These are phyloP conservation scores for Dalbergia oliveri DNA, from an alignment of 306 rosid species.

Conservation along the genomic window DNA sequence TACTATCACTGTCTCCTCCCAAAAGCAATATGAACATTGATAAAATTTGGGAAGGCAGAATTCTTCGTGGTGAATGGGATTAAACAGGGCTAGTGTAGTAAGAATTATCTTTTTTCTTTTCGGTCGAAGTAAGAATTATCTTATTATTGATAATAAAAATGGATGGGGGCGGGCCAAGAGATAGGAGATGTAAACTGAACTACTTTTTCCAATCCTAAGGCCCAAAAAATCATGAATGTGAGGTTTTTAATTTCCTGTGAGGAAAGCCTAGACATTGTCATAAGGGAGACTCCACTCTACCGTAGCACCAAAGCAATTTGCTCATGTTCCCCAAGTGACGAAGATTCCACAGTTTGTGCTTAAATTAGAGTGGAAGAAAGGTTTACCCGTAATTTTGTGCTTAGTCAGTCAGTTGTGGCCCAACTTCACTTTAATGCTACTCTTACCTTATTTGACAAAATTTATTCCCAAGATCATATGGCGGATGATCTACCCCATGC, in stretches of 20 bases:
- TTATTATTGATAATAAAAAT: too few species aligned
- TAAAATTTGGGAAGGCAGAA: too few species aligned
- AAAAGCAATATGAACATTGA: background rate
- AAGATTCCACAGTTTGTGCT: conserved; percentile 3
- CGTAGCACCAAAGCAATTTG: background rate
- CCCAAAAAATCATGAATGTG: background rate
- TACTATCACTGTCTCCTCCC: background rate
- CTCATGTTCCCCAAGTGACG: background rate
- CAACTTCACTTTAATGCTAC: conserved; percentile 10
- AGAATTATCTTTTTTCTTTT: too few species aligned
- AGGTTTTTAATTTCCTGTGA: background rate
- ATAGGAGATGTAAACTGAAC: background rate
- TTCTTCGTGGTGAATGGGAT: too few species aligned
- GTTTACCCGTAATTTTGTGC: background rate
- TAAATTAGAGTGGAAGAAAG: conserved; percentile 26
- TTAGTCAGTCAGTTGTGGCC: background rate
- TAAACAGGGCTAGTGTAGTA: background rate
- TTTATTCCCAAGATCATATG: background rate
- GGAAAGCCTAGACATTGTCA: background rate
- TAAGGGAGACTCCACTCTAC: too few species aligned
- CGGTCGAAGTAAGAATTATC: background rate
- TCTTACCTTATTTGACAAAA: background rate
- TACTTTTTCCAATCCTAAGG: too few species aligned
- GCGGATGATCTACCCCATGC: background rate
- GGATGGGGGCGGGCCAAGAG: background rate